These are phyloP conservation scores for Pueraria montana DNA, from an alignment of 306 rosid genomes.

Conservation along the genomic window DNA sequence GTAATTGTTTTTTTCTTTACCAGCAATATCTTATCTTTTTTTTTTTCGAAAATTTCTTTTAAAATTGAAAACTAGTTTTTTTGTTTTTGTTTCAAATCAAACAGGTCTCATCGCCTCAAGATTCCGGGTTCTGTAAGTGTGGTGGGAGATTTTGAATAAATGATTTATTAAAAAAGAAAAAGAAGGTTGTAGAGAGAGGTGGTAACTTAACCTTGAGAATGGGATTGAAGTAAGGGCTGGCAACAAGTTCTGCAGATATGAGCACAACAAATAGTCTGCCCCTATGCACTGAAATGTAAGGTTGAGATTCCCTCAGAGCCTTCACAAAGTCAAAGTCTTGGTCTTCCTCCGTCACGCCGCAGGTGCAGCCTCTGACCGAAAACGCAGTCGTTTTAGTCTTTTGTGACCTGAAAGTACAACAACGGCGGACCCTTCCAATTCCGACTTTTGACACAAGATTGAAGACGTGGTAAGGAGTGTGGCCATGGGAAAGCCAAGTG, in stretches of 20 bases:
- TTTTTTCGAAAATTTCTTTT: too few relatives aligned
- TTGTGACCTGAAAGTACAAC: neutral
- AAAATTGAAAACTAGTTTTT: neutral
- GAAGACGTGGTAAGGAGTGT: neutral
- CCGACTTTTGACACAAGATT: conserved; percentile 14
- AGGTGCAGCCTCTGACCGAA: conserved; percentile 42
- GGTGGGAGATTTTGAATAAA: too few relatives aligned
- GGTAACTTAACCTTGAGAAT: conserved; percentile 64
- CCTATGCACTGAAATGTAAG: conserved; percentile 64
- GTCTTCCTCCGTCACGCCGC: conserved; percentile 59
- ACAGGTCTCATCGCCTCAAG: neutral
- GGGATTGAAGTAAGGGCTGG: conserved; percentile 55
- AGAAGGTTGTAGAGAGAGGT: too few relatives aligned
- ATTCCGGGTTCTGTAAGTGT: too few relatives aligned
- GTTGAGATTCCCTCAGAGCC: conserved; percentile 74
- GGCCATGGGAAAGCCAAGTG: conserved; percentile 37
- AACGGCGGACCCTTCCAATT: neutral
- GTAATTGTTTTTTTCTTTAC: too few relatives aligned
- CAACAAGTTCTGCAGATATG: conserved; percentile 66
- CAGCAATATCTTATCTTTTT: too few relatives aligned
- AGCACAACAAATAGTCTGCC: conserved; percentile 63
- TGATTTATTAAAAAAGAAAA: too few relatives aligned
- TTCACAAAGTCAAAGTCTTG: conserved; percentile 60
- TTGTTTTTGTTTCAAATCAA: too few relatives aligned
- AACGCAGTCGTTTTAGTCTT: conserved; percentile 37